Percentiles rank a stretch among this genome's conserved stretches.
These are phyloP conservation scores for Rhizophora mangle DNA, from an alignment of 345 rosid species.

Conservation along the genomic window DNA sequence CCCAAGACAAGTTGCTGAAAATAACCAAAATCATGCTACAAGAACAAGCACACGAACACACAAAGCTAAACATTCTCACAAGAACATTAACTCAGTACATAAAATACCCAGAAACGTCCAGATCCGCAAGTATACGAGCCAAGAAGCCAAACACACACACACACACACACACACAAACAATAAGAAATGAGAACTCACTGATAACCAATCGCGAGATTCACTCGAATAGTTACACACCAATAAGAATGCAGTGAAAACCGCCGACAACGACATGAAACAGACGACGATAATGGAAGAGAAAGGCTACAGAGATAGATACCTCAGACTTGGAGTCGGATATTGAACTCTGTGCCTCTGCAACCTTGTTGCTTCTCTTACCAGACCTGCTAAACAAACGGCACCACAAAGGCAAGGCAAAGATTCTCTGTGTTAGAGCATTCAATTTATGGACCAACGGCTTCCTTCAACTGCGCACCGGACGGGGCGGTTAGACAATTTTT, in stretches of 20 bases:
- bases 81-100: neutral
- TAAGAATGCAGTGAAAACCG: too few species aligned
- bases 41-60: neutral
- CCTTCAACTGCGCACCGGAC: constrained; percentile 14
- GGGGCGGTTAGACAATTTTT: neutral
- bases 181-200: neutral
- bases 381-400: neutral
- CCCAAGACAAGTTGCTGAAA: neutral
- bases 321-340: constrained; percentile 3
- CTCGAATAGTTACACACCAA: too few species aligned
- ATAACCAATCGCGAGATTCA: too few species aligned
- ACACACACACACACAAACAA: neutral
- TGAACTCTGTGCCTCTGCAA: neutral
- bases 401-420: neutral
- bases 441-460: constrained; percentile 11
- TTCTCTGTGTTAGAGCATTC: neutral
- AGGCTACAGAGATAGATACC: neutral
- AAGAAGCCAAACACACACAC: neutral
- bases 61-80: neutral
- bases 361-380: neutral
- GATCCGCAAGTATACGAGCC: constrained; percentile 6
- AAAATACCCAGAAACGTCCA: neutral
- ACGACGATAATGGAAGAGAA: too few species aligned
- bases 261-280: too few species aligned
- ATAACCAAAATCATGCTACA: neutral